These are phyloP conservation scores for Flaveria floridana DNA, from an alignment of 140 eudicot genomes.

Conservation along the genomic window DNA sequence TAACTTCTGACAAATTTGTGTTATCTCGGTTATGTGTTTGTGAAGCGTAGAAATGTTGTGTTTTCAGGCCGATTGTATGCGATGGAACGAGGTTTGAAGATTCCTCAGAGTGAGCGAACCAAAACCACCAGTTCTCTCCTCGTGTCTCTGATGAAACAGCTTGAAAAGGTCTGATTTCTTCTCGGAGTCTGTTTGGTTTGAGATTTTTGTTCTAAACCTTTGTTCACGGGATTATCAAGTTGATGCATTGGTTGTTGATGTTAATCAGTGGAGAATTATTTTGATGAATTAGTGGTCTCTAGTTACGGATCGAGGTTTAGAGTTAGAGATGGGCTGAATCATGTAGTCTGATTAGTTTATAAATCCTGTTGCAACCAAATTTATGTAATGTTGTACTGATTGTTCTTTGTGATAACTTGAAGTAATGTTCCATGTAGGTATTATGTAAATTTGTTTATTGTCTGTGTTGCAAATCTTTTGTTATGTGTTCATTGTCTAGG, in stretches of 20 bases:
- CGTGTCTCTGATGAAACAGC: conserved; percentile 85
- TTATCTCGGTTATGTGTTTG: not conserved
- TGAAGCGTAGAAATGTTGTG: not conserved
- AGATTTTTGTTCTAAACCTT: too few relatives aligned
- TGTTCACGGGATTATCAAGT: not conserved
- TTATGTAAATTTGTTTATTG: conserved; percentile 14
- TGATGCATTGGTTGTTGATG: not conserved
- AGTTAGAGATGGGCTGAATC: not conserved
- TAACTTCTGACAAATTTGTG: conserved; percentile 16
- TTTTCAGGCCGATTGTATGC: conserved; percentile 86
- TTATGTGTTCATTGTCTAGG: not conserved
- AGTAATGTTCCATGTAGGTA: not conserved
- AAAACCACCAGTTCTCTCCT: conserved; percentile 78
- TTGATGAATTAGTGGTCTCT: not conserved
- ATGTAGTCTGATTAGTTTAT: not conserved
- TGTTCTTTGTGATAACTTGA: not conserved
- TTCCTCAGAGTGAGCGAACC: conserved; percentile 79
- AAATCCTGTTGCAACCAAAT: not conserved
- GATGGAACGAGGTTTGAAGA: conserved; percentile 93
- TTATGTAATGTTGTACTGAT: not conserved
- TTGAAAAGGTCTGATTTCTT: conserved; percentile 62
- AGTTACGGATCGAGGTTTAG: not conserved
- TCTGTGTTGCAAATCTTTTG: conserved; percentile 1
- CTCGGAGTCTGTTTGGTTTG: not conserved
- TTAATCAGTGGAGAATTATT: conserved; percentile 3